A percentile compares a stretch with the other conserved stretches of the same genome.
phyloP scores from a whole-genome alignment of 2,329 filamentous ascomycete species.

The Penicillium thymicola region DNA sequence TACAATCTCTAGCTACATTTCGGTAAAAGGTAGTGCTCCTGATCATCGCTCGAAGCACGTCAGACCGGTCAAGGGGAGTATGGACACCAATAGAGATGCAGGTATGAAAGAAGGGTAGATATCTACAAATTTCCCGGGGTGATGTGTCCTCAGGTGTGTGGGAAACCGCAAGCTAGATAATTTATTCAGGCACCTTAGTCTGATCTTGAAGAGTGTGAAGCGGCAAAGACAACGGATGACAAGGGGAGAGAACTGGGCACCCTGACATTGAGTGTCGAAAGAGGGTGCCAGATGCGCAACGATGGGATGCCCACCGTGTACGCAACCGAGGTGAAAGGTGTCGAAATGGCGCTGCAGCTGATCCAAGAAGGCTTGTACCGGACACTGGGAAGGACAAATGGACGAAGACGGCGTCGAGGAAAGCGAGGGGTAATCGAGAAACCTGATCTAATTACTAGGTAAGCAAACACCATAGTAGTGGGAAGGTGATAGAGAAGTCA shows the following conservation, averaged over 20 bases:
- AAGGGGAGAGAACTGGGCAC: neutral
- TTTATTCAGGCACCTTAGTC: neutral
- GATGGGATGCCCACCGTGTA: neutral
- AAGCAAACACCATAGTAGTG: neutral
- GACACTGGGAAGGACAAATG: neutral
- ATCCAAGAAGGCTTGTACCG: neutral
- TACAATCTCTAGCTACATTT: neutral
- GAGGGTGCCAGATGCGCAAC: neutral
- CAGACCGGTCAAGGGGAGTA: no score
- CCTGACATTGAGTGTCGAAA: neutral
- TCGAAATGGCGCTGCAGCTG: neutral
- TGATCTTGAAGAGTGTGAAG: neutral
- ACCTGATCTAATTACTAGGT: neutral
- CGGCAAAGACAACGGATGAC: neutral
- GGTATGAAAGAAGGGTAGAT: neutral
- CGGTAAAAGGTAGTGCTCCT: neutral
- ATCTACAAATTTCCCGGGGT: neutral
- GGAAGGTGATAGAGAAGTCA: neutral
- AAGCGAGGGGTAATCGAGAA: neutral
- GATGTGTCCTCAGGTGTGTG: neutral
- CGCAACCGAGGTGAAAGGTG: accelerated
- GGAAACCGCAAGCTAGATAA: neutral
- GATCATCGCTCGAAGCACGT: neutral
- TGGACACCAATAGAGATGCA: neutral
- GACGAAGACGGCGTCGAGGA: neutral